phyloP scores from a whole-genome alignment of 1,139 yeast genomes.

The Zygosaccharomyces pseudobailii region DNA sequence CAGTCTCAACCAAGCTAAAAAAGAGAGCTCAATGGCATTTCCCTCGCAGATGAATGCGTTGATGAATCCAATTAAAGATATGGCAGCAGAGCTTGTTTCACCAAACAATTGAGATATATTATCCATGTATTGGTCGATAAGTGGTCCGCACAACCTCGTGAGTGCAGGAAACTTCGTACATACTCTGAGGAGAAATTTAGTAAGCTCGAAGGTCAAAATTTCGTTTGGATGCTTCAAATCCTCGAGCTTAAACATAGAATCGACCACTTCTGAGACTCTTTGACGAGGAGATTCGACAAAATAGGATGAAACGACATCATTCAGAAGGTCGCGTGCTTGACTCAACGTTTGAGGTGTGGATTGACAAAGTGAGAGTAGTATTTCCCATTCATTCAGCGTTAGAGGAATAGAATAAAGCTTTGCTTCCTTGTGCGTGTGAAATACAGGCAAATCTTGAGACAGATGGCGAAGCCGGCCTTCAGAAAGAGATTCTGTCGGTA shows the following conservation, averaged over 20 bases:
- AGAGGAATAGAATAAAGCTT: conserved; percentile 40
- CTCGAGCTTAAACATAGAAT: conserved; percentile 39
- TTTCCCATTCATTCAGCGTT: conserved; percentile 60
- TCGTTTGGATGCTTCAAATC: conserved; percentile 44
- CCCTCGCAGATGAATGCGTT: conserved; percentile 25
- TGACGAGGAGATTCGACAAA: conserved; percentile 58
- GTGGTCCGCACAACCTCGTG: conserved; percentile 14
- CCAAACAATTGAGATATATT: conserved; percentile 20
- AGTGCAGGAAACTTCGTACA: conserved; percentile 34
- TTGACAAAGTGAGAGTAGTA: conserved; percentile 61
- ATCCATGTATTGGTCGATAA: conserved; percentile 31
- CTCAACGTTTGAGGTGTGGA: conserved; percentile 38
- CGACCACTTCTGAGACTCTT: conserved; percentile 44
- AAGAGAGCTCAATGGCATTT: conserved; percentile 18
- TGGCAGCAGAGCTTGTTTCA: conserved; percentile 24
- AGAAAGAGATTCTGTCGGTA: conserved; percentile 25
- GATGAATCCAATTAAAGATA: conserved; percentile 32
- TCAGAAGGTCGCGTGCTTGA: conserved; percentile 50
- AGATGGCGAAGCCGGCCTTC: conserved; percentile 18
- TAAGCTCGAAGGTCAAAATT: conserved; percentile 35
- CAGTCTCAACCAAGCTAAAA: conserved; percentile 21
- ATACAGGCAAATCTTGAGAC: conserved; percentile 27
- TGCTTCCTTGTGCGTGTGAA: conserved; percentile 24
- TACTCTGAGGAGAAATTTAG: conserved; percentile 34
- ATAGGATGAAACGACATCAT: conserved; percentile 50